Evolutionary conservation across 192 early-diverging fungal species (phyloP).

Genomic region (Ramicandelaber brevisporus): DNA sequence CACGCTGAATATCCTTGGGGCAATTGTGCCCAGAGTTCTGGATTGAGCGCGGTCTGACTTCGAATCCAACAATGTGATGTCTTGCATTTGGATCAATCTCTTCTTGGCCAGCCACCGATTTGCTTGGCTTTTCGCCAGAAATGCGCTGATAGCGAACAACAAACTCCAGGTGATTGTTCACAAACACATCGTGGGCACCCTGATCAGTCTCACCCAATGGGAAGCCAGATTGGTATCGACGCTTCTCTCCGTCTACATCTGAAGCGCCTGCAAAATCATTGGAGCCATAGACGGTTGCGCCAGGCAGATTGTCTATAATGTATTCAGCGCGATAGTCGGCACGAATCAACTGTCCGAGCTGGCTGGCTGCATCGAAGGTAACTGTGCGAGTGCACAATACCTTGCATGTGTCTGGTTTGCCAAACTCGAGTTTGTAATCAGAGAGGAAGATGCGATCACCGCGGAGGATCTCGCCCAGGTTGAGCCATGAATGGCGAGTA

Average conservation of each 20-base stretch:
- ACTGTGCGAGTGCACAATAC: constrained; percentile 23
- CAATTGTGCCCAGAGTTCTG: constrained; percentile 6
- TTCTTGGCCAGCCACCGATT: too few relatives aligned
- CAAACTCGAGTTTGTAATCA: constrained; percentile 21
- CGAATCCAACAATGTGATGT: constrained; percentile 50
- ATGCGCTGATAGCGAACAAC: constrained; percentile 24
- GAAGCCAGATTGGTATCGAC: constrained; percentile 28
- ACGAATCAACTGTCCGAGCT: constrained; percentile 20
- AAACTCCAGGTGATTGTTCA: constrained; percentile 40
- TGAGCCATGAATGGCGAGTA: constrained; percentile 11
- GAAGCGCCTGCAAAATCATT: too few relatives aligned
- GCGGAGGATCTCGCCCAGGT: constrained; percentile 37
- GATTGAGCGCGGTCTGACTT: constrained; percentile 36
- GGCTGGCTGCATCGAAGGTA: constrained; percentile 11
- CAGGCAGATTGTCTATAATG: constrained; percentile 40
- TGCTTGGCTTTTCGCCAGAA: constrained; percentile 10
- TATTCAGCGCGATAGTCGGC: constrained; percentile 38
- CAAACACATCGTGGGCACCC: constrained; percentile 12
- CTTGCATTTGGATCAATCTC: too few relatives aligned
- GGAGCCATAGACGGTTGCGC: constrained; percentile 18
- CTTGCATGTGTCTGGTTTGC: constrained; percentile 17
- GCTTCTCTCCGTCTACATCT: neutral
- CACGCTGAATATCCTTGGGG: constrained; percentile 7
- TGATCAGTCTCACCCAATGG: constrained; percentile 20
- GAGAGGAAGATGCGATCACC: constrained; percentile 42